Base-by-base conservation (phyloP, 2,329 filamentous ascomycete species). In the Fusarium napiforme region DNA sequence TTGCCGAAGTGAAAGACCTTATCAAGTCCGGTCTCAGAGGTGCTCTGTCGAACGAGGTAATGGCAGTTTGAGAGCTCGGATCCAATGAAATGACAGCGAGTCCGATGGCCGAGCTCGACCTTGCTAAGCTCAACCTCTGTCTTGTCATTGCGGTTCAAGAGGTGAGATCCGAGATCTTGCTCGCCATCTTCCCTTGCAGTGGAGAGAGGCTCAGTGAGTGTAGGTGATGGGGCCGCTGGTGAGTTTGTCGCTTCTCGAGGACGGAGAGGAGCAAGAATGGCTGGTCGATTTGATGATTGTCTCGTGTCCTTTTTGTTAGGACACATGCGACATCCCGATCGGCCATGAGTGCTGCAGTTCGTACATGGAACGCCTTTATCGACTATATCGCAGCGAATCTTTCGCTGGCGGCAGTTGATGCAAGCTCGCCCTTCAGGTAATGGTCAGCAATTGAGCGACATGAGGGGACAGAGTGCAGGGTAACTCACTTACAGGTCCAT, bases 1-100 rank as follows among this genome's bases (percentile, higher is more conserved):
- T 67, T 67, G 18, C n/a, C 50, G 11, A 67, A 67, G 30, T 67
- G 64, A 15, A 67, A 67, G 1, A 52, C 34, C 8, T 60, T 67
- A 7, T 67, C 52, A 14, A 40, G 21, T 15, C 26, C 37, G 0
- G 7, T 9, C 4, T 67, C 34, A 6, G 52, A 52, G 4, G 52
- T 30, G 21, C 46, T 46, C 32, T 67, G 64, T 0, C 62, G 52
- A 4, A 67, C 46, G 7, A 67, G 64, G 5, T 67, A 67, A 7
- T 60, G 39, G 9, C 64, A 67, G 23, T 67, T 67, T 0, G 64
- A 67, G 0, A 67, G 16, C 9, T 67, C 62, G 7, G 45, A 45
- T 4, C 64, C 64, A 21, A 67, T 67, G 9, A 60, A 67, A 6
- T 67, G 62, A 18, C 32, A 43, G 3, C 64, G 62, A 67, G 52